phyloP scores from a whole-genome alignment of 2,329 filamentous ascomycete species.

The Chrysosporium queenslandicum region DNA sequence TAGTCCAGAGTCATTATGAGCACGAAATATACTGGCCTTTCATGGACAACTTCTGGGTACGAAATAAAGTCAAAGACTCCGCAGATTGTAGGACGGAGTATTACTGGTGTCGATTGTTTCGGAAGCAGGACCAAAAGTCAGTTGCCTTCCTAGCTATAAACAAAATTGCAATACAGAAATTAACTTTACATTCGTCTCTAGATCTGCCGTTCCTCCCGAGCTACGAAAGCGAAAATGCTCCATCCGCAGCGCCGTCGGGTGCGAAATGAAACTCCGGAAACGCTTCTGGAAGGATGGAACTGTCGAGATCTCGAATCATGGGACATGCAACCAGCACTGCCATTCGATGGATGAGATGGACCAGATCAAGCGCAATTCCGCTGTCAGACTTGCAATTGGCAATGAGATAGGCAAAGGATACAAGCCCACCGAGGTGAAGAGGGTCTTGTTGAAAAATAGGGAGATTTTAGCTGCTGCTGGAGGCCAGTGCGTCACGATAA shows the following conservation, averaged over 20 bases:
- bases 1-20: constrained; percentile 6
- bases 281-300: constrained; percentile 11
- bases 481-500: constrained; percentile 7
- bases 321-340: constrained; percentile 3
- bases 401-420: constrained; percentile 11
- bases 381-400: constrained; percentile 3
- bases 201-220: constrained; percentile 5
- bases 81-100: constrained; percentile 11
- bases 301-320: constrained; percentile 9
- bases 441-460: constrained; percentile 4
- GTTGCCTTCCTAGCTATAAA: background rate
- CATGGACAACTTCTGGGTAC: constrained; percentile 12
- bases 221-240: constrained; percentile 9
- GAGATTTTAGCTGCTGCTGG: constrained; percentile 6
- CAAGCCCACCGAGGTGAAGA: constrained; percentile 8
- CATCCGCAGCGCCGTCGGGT: constrained; percentile 8
- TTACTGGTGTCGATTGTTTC: constrained; percentile 11
- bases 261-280: constrained; percentile 11
- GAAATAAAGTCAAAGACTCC: constrained; percentile 10
- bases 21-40: constrained; percentile 12
- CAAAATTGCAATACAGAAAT: background rate
- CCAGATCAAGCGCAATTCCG: constrained; percentile 11
- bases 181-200: background rate
- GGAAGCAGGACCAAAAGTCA: constrained; percentile 11
- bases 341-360: constrained; percentile 12